These are phyloP conservation scores for Candida sp. DNA, from an alignment of 1,139 yeast genomes.

Conservation along the genomic window DNA sequence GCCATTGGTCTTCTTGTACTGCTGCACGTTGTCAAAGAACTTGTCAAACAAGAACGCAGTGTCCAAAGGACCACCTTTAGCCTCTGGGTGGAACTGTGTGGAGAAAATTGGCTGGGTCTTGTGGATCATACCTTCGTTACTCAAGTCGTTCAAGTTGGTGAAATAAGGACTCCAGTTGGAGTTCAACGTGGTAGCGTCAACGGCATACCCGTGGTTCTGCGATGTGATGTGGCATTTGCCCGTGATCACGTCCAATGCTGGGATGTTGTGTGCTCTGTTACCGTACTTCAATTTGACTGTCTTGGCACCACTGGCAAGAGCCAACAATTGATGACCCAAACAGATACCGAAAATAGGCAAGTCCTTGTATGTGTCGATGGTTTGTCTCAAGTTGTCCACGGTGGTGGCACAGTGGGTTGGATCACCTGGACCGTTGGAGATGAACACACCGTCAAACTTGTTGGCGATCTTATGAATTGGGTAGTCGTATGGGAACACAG, in stretches of 20 bases:
- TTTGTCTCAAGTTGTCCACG: constrained; percentile 70
- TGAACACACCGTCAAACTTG: constrained; percentile 92
- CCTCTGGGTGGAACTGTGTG: constrained; percentile 99
- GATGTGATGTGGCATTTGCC: constrained; percentile 98
- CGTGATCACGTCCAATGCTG: constrained; percentile 86
- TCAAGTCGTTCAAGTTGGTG: constrained; percentile 90
- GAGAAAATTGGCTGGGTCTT: constrained; percentile 86
- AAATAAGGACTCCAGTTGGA: constrained; percentile 85
- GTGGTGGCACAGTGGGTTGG: constrained; percentile 93
- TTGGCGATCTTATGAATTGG: constrained; percentile 91
- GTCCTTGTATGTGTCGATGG: constrained; percentile 64
- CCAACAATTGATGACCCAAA: constrained; percentile 94
- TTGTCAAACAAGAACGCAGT: constrained; percentile 90
- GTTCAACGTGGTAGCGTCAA: constrained; percentile 78
- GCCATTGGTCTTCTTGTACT: constrained; percentile 53
- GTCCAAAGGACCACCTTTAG: constrained; percentile 98
- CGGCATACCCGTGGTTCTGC: constrained; percentile 99
- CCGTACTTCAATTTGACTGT: constrained; percentile 95
- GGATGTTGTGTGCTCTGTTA: constrained; percentile 98
- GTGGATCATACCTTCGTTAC: constrained; percentile 98
- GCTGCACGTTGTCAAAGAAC: constrained; percentile 73
- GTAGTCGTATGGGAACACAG: constrained; percentile 96
- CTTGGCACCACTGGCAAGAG: constrained; percentile 93
- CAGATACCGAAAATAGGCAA: constrained; percentile 98
- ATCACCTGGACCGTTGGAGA: constrained; percentile 98